A percentile compares a stretch with the other conserved stretches of the same genome.
Evolutionary conservation across 2,329 filamentous ascomycete genomes (phyloP).

Genomic region (Cryphonectria carpinicola): DNA sequence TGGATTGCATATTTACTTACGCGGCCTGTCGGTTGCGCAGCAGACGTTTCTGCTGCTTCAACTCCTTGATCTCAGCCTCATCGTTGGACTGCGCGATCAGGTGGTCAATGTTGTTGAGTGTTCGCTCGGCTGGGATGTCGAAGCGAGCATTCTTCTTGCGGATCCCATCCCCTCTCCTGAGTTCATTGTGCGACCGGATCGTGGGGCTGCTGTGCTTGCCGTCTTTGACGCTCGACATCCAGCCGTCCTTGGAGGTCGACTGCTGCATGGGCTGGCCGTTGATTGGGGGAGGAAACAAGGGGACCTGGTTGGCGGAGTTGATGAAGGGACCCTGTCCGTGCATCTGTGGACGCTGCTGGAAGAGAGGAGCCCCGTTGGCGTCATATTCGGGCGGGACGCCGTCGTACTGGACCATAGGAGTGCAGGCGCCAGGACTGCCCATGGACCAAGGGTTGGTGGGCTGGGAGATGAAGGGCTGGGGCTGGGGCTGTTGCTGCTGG

Average conservation of each 20-base stretch:
- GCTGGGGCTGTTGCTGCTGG: conserved; percentile 50
- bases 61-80: conserved; percentile 93
- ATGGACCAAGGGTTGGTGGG: conserved; percentile 63
- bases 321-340: conserved; percentile 59
- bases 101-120: conserved; percentile 91
- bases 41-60: conserved; percentile 97
- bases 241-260: conserved; percentile 61
- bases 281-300: conserved; percentile 57
- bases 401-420: conserved; percentile 73
- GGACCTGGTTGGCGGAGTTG: conserved; percentile 53
- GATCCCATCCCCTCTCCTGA: conserved; percentile 82
- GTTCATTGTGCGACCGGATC: conserved; percentile 75
- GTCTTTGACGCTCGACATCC: conserved; percentile 54
- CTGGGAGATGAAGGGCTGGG: conserved; percentile 44
- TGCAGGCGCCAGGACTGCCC: conserved; percentile 71
- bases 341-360: conserved; percentile 54
- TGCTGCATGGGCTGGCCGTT: conserved; percentile 54
- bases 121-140: conserved; percentile 91
- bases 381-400: conserved; percentile 63
- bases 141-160: conserved; percentile 99
- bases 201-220: conserved; percentile 69
- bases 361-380: conserved; percentile 52
- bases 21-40: conserved; percentile 95
- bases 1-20: conserved; percentile 59
- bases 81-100: conserved; percentile 86